Percentiles rank a stretch among this genome's conserved stretches.
Evolutionary conservation across 805 yeast species (phyloP).

Genomic region (Saccharomycopsis sp.): DNA sequence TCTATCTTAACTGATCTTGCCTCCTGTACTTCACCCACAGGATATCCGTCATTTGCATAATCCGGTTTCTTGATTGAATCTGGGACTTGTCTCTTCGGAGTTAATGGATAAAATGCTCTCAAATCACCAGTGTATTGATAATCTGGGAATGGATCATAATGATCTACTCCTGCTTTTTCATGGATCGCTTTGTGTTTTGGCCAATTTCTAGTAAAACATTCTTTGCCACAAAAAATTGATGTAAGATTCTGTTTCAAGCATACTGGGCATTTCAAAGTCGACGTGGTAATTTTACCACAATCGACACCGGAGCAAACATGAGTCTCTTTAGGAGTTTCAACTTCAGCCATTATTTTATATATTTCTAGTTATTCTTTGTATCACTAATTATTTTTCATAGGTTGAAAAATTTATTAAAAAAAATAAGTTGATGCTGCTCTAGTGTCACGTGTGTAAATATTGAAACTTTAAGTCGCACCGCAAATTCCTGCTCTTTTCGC

Average conservation of each 20-base stretch:
- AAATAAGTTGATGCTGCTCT: too few relatives aligned
- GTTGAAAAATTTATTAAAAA: too few relatives aligned
- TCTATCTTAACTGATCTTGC: conserved; percentile 64
- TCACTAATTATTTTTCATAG: too few relatives aligned
- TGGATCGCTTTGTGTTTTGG: conserved; percentile 71
- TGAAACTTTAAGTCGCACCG: too few relatives aligned
- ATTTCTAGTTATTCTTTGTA: too few relatives aligned
- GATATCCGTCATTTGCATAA: conserved; percentile 74
- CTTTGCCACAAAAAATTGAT: conserved; percentile 71
- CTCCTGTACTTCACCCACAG: conserved; percentile 66
- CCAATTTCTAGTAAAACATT: conserved; percentile 73
- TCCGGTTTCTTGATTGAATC: conserved; percentile 70
- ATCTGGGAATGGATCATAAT: conserved; percentile 85
- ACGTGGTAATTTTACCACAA: conserved; percentile 77
- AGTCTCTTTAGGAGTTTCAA: too few relatives aligned
- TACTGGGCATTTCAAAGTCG: conserved; percentile 81
- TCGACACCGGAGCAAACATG: conserved; percentile 80
- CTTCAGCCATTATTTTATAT: too few relatives aligned
- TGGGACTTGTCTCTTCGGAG: conserved; percentile 67
- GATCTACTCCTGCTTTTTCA: conserved; percentile 48
- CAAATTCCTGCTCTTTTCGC: too few relatives aligned
- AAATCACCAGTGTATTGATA: conserved; percentile 67
- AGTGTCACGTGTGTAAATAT: too few relatives aligned
- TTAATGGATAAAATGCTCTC: conserved; percentile 75
- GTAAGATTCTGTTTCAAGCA: conserved; percentile 68